phyloP scores from a whole-genome alignment of 2,329 filamentous ascomycete species.

The Epichloe bromicola region DNA sequence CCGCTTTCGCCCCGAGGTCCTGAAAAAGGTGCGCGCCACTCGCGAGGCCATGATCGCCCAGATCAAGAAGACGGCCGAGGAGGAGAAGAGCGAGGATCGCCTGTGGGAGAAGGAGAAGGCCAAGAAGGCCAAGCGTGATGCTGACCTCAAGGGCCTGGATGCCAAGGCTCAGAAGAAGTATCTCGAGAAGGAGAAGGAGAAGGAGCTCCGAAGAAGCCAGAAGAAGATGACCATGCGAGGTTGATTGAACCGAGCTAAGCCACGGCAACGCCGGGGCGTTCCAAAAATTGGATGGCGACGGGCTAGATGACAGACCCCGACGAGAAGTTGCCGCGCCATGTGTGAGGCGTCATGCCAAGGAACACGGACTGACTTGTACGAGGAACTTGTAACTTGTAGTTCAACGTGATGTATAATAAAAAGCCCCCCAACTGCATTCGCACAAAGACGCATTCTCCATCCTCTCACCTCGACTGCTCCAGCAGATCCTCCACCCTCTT shows the following conservation, averaged over 20 bases:
- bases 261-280: background rate
- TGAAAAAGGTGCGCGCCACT: slow-evolving; percentile 69
- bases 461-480: slow-evolving; percentile 11
- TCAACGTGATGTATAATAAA: background rate
- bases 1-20: slow-evolving; percentile 83
- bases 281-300: too few species aligned
- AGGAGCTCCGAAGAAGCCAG: slow-evolving; percentile 45
- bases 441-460: background rate
- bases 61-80: slow-evolving; percentile 68
- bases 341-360: background rate
- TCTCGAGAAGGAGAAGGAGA: slow-evolving; percentile 67
- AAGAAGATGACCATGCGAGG: slow-evolving; percentile 43
- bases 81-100: slow-evolving; percentile 68
- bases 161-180: slow-evolving; percentile 80
- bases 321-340: background rate
- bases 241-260: slow-evolving; percentile 12
- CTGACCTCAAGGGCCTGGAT: slow-evolving; percentile 61
- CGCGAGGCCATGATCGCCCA: slow-evolving; percentile 71
- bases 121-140: slow-evolving; percentile 84
- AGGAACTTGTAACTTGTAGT: background rate
- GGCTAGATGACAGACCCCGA: background rate
- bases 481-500: slow-evolving; percentile 42
- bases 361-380: slow-evolving; percentile 1
- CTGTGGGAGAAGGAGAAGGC: slow-evolving; percentile 57
- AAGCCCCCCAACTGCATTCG: background rate